Evolutionary conservation across 2,329 filamentous ascomycete species (phyloP).

Genomic region (Cyphellophora europaea): DNA sequence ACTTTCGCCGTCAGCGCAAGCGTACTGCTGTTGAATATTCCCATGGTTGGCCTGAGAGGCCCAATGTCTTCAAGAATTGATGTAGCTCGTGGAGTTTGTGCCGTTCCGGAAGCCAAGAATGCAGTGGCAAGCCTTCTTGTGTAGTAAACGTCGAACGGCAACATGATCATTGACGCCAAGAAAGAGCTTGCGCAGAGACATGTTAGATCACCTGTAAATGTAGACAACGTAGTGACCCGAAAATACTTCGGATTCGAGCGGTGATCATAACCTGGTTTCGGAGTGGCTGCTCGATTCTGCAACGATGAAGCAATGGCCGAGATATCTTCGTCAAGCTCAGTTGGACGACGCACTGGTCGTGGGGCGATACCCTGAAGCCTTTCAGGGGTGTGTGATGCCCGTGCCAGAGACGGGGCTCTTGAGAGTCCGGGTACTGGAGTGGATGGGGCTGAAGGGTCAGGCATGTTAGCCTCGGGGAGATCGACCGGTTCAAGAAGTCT

Average conservation of each 20-base stretch:
- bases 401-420: slow-evolving; percentile 6
- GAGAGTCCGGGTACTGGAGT: not conserved
- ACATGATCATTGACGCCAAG: slow-evolving; percentile 9
- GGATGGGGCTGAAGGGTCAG: not conserved
- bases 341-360: slow-evolving; percentile 14
- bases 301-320: slow-evolving; percentile 4
- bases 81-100: too few species aligned
- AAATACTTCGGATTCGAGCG: not conserved
- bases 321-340: slow-evolving; percentile 13
- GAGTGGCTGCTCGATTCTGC: slow-evolving; percentile 1
- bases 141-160: slow-evolving; percentile 14
- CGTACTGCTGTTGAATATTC: too few species aligned
- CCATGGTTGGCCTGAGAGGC: too few species aligned
- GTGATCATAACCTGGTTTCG: not conserved
- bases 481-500: slow-evolving; percentile 4
- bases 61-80: too few species aligned
- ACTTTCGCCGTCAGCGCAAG: too few species aligned
- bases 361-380: slow-evolving; percentile 6
- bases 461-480: not conserved
- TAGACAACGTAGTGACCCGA: not conserved
- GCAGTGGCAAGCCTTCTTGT: slow-evolving; percentile 4
- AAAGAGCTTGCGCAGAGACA: slow-evolving; percentile 5
- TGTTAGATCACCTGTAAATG: not conserved
- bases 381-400: slow-evolving; percentile 11
- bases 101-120: slow-evolving; percentile 5